Evolutionary conservation across 208 protist species (phyloP), one percentile per base, ranked within the genome.

Genomic region (Wallacemonas rigidus): DNA sequence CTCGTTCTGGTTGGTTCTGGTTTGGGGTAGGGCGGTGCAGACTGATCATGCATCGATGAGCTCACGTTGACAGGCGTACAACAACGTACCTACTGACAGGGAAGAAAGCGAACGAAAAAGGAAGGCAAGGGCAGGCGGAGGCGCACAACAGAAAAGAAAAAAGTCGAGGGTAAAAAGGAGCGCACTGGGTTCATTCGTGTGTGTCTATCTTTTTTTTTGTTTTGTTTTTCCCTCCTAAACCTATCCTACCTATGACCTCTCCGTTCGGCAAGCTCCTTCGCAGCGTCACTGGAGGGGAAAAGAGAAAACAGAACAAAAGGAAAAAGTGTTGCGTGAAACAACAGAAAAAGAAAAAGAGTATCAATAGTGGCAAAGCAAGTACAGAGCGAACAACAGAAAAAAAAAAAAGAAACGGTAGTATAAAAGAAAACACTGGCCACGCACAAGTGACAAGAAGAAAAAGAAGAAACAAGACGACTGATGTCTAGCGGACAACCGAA

Each of bases 61-160:
- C 62, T 36, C 26, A 67, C 44, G 44, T n/a, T 7, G 39, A 64
- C 58, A 40, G 5, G 44, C 58, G 41, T 47, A 64, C 58, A 64
- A 41, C 58, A 48, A 47, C 44, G 44, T 11, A 11, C 58, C 9
- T 47, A 67, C 60, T 65, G 47, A 35, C 7, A 53, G 17, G 17
- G n/a, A 55, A 50, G 41, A 6, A 35, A n/a, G 47, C 35, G 47
- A 35, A 51, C 12, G 7, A 67, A 67, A 55, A 67, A 67, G 40
- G 17, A 50, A 2, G 51, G 51, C 7, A 51, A 51, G 56, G 56
- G 17, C 5, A 57, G 26, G 53, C 5, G 15, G 26, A 6, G 15
- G 53, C 53, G 53, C 5, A 15, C 11, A 38, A 12, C 45, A n/a
- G 51, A 26, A 56, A 56, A 56, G 14, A 56, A 9, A 62, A 62